Conservation (phyloP, 108 stramenopile genomes). For the Parietichytrium sp. region DNA sequence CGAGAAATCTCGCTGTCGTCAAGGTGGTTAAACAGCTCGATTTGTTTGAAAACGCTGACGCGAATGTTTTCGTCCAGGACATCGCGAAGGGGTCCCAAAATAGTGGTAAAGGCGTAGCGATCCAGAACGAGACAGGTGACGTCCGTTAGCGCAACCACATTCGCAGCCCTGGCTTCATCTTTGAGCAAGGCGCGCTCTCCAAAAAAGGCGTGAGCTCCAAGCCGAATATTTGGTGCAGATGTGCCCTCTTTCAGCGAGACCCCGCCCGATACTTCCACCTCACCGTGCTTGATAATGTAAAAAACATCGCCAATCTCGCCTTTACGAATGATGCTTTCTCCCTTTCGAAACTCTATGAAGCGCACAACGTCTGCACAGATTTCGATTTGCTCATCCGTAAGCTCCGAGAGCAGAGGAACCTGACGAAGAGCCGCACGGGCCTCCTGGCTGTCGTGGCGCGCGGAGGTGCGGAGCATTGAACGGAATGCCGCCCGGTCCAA, state of each 20-base stretch:
- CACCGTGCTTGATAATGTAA: slow-evolving; percentile 42
- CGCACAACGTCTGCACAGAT: slow-evolving; percentile 7
- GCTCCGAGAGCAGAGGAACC: slow-evolving; percentile 16
- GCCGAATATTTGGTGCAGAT: neutral
- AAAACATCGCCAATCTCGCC: slow-evolving; percentile 41
- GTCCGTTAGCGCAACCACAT: slow-evolving; percentile 52
- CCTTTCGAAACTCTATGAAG: neutral
- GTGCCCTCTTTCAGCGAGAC: neutral
- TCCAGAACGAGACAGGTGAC: slow-evolving; percentile 37
- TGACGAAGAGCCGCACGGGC: slow-evolving; percentile 40
- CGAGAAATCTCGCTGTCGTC: neutral
- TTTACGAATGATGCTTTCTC: slow-evolving; percentile 31
- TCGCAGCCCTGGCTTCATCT: slow-evolving; percentile 38
- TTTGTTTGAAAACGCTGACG: slow-evolving; percentile 28
- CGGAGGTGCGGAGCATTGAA: neutral
- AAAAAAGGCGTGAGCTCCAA: slow-evolving; percentile 31
- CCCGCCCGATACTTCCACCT: slow-evolving; percentile 26
- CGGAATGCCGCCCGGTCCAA: neutral
- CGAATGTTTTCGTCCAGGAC: slow-evolving; percentile 32
- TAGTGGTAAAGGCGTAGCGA: slow-evolving; percentile 35
- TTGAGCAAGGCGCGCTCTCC: slow-evolving; percentile 43
- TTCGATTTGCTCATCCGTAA: slow-evolving; percentile 33
- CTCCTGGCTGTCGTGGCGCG: neutral
- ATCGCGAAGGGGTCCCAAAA: slow-evolving; percentile 25
- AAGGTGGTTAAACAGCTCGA: neutral